Evolutionary conservation across 352 stramenopile genomes (phyloP).

Genomic region (Phytophthora ohioensis): DNA sequence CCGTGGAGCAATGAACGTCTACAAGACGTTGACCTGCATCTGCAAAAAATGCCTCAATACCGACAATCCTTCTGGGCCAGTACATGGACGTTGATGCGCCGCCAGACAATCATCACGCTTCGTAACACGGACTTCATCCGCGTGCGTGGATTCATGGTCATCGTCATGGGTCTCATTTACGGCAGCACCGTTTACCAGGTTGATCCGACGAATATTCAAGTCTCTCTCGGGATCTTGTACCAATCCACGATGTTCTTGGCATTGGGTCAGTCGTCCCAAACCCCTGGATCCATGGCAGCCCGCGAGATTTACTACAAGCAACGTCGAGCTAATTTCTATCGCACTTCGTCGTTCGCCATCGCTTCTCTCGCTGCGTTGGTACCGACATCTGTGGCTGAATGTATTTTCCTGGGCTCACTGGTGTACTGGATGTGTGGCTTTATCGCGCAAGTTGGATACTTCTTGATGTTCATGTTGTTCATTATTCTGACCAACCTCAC

Average conservation of each 20-base stretch:
- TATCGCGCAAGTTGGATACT: constrained; percentile 13
- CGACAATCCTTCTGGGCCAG: constrained; percentile 63
- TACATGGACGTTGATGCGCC: constrained; percentile 34
- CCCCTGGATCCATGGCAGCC: constrained; percentile 66
- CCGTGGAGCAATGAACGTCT: constrained; percentile 11
- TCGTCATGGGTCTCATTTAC: constrained; percentile 42
- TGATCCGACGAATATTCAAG: constrained; percentile 27
- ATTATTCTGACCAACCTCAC: constrained; percentile 32
- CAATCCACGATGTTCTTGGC: constrained; percentile 70
- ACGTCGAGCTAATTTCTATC: constrained; percentile 88
- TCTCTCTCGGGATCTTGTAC: constrained; percentile 70
- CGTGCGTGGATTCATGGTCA: constrained; percentile 28
- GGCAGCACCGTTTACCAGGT: constrained; percentile 39
- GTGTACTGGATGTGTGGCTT: constrained; percentile 92
- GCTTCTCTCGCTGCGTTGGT: constrained; percentile 22
- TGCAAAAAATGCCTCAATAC: constrained; percentile 60
- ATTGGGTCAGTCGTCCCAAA: constrained; percentile 59
- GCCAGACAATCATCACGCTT: constrained; percentile 59
- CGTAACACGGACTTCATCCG: constrained; percentile 35
- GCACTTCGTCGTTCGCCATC: constrained; percentile 65
- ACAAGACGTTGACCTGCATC: constrained; percentile 23
- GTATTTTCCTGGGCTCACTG: constrained; percentile 73
- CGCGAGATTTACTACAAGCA: constrained; percentile 77
- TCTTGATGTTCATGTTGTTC: constrained; percentile 29
- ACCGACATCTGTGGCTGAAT: constrained; percentile 48